Evolutionary conservation across 768 basidiomycete species (phyloP).

Genomic region (Xerocomus brunneocitrinus): DNA sequence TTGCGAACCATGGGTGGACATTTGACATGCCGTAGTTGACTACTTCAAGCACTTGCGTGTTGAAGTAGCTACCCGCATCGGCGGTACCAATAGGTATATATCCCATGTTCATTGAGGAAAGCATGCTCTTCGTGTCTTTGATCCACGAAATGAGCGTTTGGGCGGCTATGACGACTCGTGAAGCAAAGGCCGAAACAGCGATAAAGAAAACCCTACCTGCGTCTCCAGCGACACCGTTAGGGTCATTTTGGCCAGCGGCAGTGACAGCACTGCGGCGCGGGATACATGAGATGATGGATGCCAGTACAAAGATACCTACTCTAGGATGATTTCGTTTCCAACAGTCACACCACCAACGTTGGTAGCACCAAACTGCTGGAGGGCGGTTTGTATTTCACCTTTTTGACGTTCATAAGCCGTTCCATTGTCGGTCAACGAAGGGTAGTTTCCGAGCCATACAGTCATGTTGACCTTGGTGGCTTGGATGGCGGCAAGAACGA

Average conservation of each 20-base stretch:
- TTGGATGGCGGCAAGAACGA: constrained; percentile 85
- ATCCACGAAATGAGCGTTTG: constrained; percentile 63
- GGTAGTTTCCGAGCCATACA: constrained; percentile 75
- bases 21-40: constrained; percentile 85
- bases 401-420: constrained; percentile 73
- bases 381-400: constrained; percentile 56
- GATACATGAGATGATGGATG: constrained; percentile 1
- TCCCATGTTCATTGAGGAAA: constrained; percentile 49
- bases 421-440: constrained; percentile 54
- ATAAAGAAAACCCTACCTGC: constrained; percentile 16
- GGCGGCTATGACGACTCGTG: constrained; percentile 40
- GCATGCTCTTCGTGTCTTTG: constrained; percentile 55
- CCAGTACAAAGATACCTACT: constrained; percentile 38
- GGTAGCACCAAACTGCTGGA: constrained; percentile 72
- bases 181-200: not conserved
- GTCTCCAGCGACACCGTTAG: constrained; percentile 58
- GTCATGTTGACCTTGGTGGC: constrained; percentile 84
- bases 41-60: constrained; percentile 54
- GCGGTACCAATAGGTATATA: constrained; percentile 74
- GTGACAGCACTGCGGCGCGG: constrained; percentile 49
- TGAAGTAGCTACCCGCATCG: constrained; percentile 87
- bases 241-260: constrained; percentile 43
- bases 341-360: constrained; percentile 81
- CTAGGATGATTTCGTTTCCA: constrained; percentile 87
- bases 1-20: constrained; percentile 94